Base-by-base conservation (phyloP, 2,329 filamentous ascomycete genomes). In the Pseudocercospora macadamiae region DNA sequence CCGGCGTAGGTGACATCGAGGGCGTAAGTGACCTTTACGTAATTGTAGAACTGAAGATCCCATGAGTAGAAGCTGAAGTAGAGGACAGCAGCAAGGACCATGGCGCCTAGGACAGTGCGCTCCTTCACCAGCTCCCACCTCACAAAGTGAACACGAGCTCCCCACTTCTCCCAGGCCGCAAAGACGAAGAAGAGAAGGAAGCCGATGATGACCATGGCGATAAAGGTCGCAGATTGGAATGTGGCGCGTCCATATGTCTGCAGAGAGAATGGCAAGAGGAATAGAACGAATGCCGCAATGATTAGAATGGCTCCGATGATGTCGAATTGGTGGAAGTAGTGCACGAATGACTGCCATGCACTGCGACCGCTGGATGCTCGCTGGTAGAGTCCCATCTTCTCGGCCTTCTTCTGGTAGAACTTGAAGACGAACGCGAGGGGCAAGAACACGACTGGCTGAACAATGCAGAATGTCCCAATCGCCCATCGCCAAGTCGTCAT, bases 241-340 rank as follows among this genome's bases (percentile, higher is more conserved):
- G 66, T 66, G 0, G 68, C 23, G 60, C 70, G 25, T 9, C 69
- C 69, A 55, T 72, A 75, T 12, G 55, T 68, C 53, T 66, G 67
- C 18, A 91, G 78, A 14, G 79, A 86, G 71, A 92, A 86, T 0
- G 89, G 86, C 6, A 92, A 80, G n/a, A 91, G 76, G 68, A 91
- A 85, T 9, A 90, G 74, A 0, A 83, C 79, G 64, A 89, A 82
- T 1, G 86, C 88, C 1, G 75, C 66, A 23, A 61, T 62, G 30
- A 73, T 60, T 3, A 72, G 54, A 57, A 72, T 47, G 36, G 66
- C 60, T 28, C 71, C 70, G 19, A 69, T 26, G 37, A 70, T 55
- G 49, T 71, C 71, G 55, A 73, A 73, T 49, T 72, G 65, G 21
- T 68, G 60, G 5, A 66, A 55, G 59, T 71, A 72, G 59, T 70